Conservation (phyloP, 1,139 yeast genomes). For the Saccharomyces pastorianus region DNA sequence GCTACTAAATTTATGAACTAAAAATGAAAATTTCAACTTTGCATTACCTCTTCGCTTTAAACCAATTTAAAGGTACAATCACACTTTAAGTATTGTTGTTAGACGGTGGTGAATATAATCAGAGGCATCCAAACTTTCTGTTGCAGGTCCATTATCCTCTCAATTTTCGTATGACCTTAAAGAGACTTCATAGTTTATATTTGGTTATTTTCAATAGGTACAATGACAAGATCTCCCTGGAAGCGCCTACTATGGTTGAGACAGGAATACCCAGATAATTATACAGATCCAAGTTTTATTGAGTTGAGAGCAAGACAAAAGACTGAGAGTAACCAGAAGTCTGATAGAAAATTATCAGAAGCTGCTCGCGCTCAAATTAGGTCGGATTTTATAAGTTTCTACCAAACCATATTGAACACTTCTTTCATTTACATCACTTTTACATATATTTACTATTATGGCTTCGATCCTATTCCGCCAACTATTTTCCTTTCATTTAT, state of each 20-base stretch:
- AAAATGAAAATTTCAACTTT: not conserved
- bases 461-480: conserved; percentile 17
- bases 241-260: conserved; percentile 76
- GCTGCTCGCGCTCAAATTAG: conserved; percentile 53
- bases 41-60: not conserved
- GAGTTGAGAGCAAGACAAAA: conserved; percentile 71
- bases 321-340: conserved; percentile 8
- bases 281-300: conserved; percentile 72
- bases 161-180: not conserved
- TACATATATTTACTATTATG: conserved; percentile 33
- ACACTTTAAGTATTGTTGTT: not conserved
- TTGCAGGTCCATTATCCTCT: not conserved
- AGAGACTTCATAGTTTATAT: not conserved
- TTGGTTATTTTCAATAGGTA: not conserved
- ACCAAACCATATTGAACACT: conserved; percentile 29
- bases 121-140: not conserved
- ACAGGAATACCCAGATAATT: conserved; percentile 87
- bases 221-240: conserved; percentile 39
- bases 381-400: conserved; percentile 32
- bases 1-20: not conserved
- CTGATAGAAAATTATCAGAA: conserved; percentile 32
- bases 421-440: conserved; percentile 32
- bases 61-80: not conserved
- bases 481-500: conserved; percentile 4
- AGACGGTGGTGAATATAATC: not conserved